Conservation (phyloP, 2,329 filamentous ascomycete species). For the Madurella fahalii region DNA sequence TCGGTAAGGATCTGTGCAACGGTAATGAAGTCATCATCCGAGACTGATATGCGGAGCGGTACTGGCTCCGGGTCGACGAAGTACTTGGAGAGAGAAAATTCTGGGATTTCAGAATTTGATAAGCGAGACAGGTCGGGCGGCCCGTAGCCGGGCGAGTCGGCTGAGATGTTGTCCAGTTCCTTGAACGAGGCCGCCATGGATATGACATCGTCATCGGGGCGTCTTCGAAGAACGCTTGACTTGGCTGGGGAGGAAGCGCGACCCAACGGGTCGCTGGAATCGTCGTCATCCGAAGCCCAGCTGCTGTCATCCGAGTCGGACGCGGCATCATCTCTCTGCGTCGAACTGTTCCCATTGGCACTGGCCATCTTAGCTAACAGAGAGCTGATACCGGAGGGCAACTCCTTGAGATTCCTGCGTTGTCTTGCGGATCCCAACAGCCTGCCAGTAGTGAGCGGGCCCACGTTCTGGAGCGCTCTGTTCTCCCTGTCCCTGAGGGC, state of each 20-base stretch:
- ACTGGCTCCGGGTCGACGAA: constrained; percentile 58
- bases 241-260: constrained; percentile 49
- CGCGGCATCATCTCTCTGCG: constrained; percentile 36
- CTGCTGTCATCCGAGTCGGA: constrained; percentile 50
- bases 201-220: constrained; percentile 49
- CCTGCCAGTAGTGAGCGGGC: constrained; percentile 43
- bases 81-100: constrained; percentile 50
- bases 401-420: constrained; percentile 36
- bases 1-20: constrained; percentile 69
- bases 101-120: constrained; percentile 45
- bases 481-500: constrained; percentile 30
- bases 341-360: constrained; percentile 33
- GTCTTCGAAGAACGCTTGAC: constrained; percentile 40
- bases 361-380: constrained; percentile 38
- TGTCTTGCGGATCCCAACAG: constrained; percentile 43
- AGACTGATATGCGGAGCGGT: constrained; percentile 40
- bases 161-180: constrained; percentile 45
- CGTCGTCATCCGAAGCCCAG: constrained; percentile 53
- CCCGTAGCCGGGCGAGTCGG: constrained; percentile 45
- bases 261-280: constrained; percentile 48
- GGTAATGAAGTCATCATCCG: constrained; percentile 60
- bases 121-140: constrained; percentile 48
- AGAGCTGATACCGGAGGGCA: constrained; percentile 34
- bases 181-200: constrained; percentile 50
- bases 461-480: constrained; percentile 29